These are phyloP conservation scores for Venustampulla echinocandica DNA, from an alignment of 495 filamentous ascomycete genomes.

Conservation along the genomic window DNA sequence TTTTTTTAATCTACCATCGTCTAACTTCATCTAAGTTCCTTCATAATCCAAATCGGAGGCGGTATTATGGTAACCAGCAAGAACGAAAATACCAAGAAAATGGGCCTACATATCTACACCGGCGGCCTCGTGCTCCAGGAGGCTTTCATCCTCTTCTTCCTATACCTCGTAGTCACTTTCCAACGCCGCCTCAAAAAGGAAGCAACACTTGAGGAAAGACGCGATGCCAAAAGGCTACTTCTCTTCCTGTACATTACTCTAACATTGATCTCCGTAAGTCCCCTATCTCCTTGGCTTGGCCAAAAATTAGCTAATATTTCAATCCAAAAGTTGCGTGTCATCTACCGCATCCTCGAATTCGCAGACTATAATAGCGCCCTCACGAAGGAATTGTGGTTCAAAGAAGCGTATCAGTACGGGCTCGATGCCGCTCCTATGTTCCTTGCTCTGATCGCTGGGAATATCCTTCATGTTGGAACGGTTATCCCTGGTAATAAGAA, in stretches of 20 bases:
- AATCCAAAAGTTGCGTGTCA: conserved; percentile 34
- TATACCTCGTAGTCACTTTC: conserved; percentile 31
- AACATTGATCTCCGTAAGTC: conserved; percentile 29
- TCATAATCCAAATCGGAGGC: conserved; percentile 18
- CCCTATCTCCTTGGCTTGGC: not conserved
- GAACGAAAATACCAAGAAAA: conserved; percentile 10
- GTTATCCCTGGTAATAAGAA: conserved; percentile 13
- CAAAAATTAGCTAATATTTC: not conserved
- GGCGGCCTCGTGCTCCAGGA: conserved; percentile 41
- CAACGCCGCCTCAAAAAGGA: conserved; percentile 16
- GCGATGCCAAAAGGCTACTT: conserved; percentile 22
- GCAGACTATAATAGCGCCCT: conserved; percentile 27
- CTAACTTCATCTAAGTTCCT: conserved; percentile 7
- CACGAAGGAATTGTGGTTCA: conserved; percentile 32
- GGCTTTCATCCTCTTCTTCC: conserved; percentile 38
- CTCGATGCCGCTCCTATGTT: conserved; percentile 46
- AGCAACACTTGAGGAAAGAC: not conserved
- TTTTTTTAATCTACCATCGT: not conserved
- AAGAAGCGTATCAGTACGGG: conserved; percentile 42
- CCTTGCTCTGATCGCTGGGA: conserved; percentile 37
- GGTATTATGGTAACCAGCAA: conserved; percentile 14
- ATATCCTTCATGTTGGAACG: conserved; percentile 42
- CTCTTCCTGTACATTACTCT: conserved; percentile 33
- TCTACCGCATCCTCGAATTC: conserved; percentile 48
- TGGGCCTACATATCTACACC: conserved; percentile 41